Conservation (phyloP, 192 early-diverging fungal genomes). For the Obelidium mucronatum region DNA sequence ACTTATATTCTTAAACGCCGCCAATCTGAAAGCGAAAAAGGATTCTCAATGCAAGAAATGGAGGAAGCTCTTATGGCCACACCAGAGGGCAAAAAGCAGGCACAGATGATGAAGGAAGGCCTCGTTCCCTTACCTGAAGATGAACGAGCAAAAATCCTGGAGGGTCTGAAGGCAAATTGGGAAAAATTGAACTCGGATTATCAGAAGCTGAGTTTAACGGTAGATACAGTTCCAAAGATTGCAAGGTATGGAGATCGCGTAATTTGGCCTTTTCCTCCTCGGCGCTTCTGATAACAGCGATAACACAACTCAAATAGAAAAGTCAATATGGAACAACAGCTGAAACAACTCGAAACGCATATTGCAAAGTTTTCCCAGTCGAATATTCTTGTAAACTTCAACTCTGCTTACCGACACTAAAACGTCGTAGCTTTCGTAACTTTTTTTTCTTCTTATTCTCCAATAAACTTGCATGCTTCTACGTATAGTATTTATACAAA, state of each 20-base stretch:
- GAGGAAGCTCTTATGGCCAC: constrained; percentile 27
- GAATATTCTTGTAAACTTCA: constrained; percentile 58
- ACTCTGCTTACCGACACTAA: constrained; percentile 35
- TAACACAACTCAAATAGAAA: constrained; percentile 45
- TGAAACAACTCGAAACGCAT: constrained; percentile 61
- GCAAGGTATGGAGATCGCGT: constrained; percentile 59
- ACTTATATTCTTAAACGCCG: constrained; percentile 47
- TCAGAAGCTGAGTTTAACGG: constrained; percentile 63
- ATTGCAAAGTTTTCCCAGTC: constrained; percentile 63
- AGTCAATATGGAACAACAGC: constrained; percentile 67
- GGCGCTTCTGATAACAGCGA: constrained; percentile 12
- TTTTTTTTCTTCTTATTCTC: too few relatives aligned
- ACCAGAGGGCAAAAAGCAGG: constrained; percentile 26
- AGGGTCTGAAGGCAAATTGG: constrained; percentile 61
- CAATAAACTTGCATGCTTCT: too few relatives aligned
- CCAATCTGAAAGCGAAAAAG: constrained; percentile 16
- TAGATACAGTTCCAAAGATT: constrained; percentile 69
- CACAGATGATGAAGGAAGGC: constrained; percentile 33
- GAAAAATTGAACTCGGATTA: constrained; percentile 62
- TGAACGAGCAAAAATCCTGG: constrained; percentile 56
- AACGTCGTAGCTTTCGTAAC: too few relatives aligned
- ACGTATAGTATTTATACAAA: too few relatives aligned
- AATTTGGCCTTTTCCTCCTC: background rate
- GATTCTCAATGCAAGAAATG: constrained; percentile 33
- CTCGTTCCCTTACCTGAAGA: constrained; percentile 56